phyloP scores from a whole-genome alignment of 2,329 filamentous ascomycete genomes.

The Scedosporium boydii region DNA sequence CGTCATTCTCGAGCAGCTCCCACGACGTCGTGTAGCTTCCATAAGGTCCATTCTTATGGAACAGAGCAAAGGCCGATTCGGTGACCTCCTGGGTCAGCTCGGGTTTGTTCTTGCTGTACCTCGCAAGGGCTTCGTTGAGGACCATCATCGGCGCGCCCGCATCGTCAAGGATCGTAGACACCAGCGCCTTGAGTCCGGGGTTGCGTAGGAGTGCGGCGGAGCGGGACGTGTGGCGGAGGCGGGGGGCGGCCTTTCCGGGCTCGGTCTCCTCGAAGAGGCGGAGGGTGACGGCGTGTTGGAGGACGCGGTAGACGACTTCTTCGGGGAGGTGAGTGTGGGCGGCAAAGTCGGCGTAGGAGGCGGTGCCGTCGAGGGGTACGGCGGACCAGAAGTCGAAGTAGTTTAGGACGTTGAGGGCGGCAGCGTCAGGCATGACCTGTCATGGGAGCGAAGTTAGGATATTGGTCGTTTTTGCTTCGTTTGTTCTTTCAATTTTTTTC shows the following conservation, averaged over 20 bases:
- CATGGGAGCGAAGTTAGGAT: not conserved
- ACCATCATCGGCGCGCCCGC: conserved; percentile 38
- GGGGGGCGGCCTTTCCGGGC: conserved; percentile 34
- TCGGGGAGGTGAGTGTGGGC: conserved; percentile 31
- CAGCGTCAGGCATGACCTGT: conserved; percentile 32
- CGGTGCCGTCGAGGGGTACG: conserved; percentile 35
- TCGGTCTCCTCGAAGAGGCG: conserved; percentile 43
- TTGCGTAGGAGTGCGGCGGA: conserved; percentile 42
- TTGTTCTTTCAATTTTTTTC: not conserved
- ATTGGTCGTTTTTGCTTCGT: not conserved
- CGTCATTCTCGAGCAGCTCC: conserved; percentile 26
- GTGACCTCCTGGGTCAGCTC: conserved; percentile 18
- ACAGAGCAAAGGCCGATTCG: conserved; percentile 40
- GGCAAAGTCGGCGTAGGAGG: conserved; percentile 29
- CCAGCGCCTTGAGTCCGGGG: conserved; percentile 38
- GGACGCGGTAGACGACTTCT: conserved; percentile 38
- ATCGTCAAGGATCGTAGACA: conserved; percentile 45
- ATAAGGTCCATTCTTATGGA: conserved; percentile 22
- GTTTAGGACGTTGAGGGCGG: conserved; percentile 36
- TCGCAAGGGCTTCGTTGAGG: conserved; percentile 33
- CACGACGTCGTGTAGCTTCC: conserved; percentile 37
- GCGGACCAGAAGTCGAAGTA: conserved; percentile 42
- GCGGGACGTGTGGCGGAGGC: conserved; percentile 36
- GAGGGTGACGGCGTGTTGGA: conserved; percentile 49
- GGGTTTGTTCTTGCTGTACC: conserved; percentile 37